phyloP scores from a whole-genome alignment of 495 filamentous ascomycete genomes.

The Penicilliopsis zonata region DNA sequence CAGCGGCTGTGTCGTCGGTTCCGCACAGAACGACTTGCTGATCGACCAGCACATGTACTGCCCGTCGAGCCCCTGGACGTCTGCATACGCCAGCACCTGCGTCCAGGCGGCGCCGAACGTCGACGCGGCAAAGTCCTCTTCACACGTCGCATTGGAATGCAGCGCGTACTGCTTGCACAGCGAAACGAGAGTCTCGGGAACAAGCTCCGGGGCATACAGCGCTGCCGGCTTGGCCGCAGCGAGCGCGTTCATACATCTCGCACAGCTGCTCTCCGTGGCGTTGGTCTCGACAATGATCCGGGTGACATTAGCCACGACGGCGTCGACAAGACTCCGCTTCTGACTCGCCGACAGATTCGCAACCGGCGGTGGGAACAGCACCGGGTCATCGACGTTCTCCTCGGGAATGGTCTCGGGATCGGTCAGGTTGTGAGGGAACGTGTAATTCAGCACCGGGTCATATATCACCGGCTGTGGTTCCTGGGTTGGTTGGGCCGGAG shows the following conservation, averaged over 20 bases:
- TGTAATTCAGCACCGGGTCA: constrained; percentile 44
- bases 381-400: constrained; percentile 33
- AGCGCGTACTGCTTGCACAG: constrained; percentile 36
- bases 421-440: constrained; percentile 44
- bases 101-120: constrained; percentile 44
- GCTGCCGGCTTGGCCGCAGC: constrained; percentile 38
- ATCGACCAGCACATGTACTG: constrained; percentile 45
- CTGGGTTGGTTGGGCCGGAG: constrained; percentile 37
- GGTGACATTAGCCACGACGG: constrained; percentile 27
- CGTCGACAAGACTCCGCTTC: constrained; percentile 28
- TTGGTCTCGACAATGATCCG: constrained; percentile 31
- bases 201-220: constrained; percentile 29
- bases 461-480: constrained; percentile 47
- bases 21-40: constrained; percentile 31
- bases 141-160: constrained; percentile 29
- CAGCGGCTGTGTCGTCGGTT: constrained; percentile 29
- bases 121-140: constrained; percentile 28
- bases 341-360: constrained; percentile 25
- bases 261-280: constrained; percentile 29
- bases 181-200: constrained; percentile 37
- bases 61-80: constrained; percentile 44
- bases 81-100: constrained; percentile 41
- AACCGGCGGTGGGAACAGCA: constrained; percentile 32
- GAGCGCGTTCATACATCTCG: constrained; percentile 40
- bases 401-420: constrained; percentile 39